phyloP scores from a whole-genome alignment of 768 basidiomycete genomes.

The Hygrophorus pudorinus region DNA sequence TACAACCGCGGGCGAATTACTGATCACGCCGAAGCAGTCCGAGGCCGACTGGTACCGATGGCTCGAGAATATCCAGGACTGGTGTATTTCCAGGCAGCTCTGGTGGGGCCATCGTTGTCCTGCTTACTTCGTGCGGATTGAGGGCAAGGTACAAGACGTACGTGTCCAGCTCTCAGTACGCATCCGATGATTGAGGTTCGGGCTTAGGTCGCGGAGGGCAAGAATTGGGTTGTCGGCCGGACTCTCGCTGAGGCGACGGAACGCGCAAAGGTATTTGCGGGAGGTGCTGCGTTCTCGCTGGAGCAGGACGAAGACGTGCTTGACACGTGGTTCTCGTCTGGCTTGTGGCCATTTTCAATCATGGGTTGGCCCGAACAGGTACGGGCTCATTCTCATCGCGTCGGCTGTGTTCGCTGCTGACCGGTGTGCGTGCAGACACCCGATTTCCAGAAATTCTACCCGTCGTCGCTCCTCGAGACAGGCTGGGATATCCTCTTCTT shows the following conservation, averaged over 20 bases:
- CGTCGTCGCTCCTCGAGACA: constrained; percentile 85
- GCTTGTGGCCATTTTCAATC: constrained; percentile 94
- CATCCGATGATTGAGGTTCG: not conserved
- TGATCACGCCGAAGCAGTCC: constrained; percentile 73
- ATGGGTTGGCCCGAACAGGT: constrained; percentile 97
- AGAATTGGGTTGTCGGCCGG: constrained; percentile 89
- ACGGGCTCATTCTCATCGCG: constrained; percentile 7
- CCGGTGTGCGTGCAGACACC: constrained; percentile 41
- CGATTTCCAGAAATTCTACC: constrained; percentile 79
- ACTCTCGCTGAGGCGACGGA: constrained; percentile 66
- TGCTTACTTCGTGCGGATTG: constrained; percentile 84
- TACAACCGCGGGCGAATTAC: constrained; percentile 78
- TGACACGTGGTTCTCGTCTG: constrained; percentile 99
- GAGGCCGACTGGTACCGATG: constrained; percentile 96
- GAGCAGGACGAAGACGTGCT: constrained; percentile 96
- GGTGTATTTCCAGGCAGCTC: constrained; percentile 97
- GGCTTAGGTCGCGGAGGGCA: constrained; percentile 53
- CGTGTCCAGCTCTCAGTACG: constrained; percentile 11
- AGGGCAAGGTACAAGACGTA: constrained; percentile 64
- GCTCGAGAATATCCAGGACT: constrained; percentile 93
- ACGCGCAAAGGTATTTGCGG: constrained; percentile 61
- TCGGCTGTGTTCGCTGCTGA: not conserved
- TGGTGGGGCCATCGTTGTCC: constrained; percentile 99
- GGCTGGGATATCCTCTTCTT: constrained; percentile 99
- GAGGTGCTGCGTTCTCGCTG: constrained; percentile 57